A percentile compares a stretch with the other conserved stretches of the same genome.
Evolutionary conservation across 2,329 filamentous ascomycete species (phyloP).

Genomic region (Claviceps purpurea): DNA sequence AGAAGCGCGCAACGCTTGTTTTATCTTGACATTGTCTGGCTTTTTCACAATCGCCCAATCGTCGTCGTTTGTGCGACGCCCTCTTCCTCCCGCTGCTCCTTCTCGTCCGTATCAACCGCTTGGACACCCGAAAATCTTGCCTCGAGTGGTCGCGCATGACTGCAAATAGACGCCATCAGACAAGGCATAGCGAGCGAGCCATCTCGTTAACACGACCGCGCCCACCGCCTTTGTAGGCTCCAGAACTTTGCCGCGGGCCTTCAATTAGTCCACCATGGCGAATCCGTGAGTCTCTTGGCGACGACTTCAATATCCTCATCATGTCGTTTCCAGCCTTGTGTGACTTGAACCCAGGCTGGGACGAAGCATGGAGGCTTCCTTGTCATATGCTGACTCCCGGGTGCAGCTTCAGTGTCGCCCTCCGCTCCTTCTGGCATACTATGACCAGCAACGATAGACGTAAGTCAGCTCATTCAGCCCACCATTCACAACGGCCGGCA

Average conservation of each 20-base stretch:
- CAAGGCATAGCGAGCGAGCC: background rate
- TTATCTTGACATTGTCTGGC: background rate
- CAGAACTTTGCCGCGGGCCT: background rate
- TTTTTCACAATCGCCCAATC: background rate
- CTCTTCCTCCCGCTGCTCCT: background rate
- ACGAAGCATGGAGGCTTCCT: background rate
- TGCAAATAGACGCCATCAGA: background rate
- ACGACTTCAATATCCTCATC: background rate
- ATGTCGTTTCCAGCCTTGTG: background rate
- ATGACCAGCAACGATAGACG: conserved; percentile 62
- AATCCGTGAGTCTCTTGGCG: conserved; percentile 9
- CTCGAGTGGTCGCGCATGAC: background rate
- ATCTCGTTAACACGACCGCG: too few relatives aligned
- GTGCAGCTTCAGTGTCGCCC: conserved; percentile 51
- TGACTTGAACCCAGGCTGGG: background rate
- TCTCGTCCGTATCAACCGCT: background rate
- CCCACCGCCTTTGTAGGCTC: background rate
- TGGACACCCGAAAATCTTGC: background rate
- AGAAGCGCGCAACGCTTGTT: background rate
- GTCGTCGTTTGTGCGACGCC: background rate
- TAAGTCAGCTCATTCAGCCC: conserved; percentile 23
- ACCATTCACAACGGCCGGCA: background rate
- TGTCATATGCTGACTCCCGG: background rate
- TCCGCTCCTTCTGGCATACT: conserved; percentile 91
- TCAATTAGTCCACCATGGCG: conserved; percentile 8